Conservation (phyloP, 1,284 basidiomycete species). For the Trametes polyzona region DNA sequence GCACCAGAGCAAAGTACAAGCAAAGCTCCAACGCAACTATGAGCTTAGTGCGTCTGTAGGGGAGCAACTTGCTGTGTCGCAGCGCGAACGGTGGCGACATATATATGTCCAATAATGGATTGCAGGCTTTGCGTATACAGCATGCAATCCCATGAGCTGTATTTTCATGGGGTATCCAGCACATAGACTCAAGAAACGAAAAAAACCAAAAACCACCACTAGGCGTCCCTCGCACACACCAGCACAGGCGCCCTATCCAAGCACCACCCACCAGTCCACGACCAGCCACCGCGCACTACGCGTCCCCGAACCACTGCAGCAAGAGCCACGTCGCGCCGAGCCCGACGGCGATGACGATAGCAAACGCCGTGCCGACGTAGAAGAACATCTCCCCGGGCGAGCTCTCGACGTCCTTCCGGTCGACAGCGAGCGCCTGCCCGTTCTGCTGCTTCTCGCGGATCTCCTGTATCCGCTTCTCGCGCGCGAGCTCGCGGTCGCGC, state of each 20-base stretch:
- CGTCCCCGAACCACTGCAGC: slow-evolving; percentile 31
- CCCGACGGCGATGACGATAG: slow-evolving; percentile 42
- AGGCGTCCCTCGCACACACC: no score
- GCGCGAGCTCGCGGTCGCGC: slow-evolving; percentile 42
- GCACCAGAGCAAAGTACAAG: no score
- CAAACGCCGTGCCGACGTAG: slow-evolving; percentile 45
- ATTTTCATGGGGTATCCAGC: no score
- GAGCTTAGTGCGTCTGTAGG: no score
- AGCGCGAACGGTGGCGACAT: no score
- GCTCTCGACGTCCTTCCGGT: slow-evolving; percentile 7
- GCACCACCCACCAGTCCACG: neutral
- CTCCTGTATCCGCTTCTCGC: slow-evolving; percentile 47
- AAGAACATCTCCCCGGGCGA: slow-evolving; percentile 32
- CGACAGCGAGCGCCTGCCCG: slow-evolving; percentile 1
- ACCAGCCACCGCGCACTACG: neutral
- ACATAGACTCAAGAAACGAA: no score
- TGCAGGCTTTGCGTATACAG: neutral
- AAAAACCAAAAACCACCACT: no score
- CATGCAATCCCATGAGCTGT: neutral
- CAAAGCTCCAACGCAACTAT: no score
- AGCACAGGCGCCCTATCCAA: neutral
- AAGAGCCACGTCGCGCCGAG: slow-evolving; percentile 39
- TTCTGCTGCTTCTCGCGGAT: slow-evolving; percentile 22
- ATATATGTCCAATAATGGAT: no score
- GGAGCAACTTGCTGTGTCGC: no score